Conservation (phyloP, 2,329 filamentous ascomycete genomes). For the Aphanocladium album region DNA sequence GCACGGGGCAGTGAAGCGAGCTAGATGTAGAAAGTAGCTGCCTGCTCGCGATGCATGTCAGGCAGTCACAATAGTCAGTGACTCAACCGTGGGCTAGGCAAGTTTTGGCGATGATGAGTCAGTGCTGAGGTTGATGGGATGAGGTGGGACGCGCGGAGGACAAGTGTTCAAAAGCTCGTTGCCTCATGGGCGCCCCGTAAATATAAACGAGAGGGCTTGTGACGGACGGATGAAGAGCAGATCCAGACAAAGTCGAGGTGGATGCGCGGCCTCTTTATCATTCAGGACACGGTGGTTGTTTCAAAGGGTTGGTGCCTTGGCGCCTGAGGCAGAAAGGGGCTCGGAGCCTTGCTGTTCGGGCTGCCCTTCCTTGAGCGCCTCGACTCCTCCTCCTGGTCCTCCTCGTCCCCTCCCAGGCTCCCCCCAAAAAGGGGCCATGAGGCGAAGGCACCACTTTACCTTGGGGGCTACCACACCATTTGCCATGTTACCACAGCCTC, state of each 20-base stretch:
- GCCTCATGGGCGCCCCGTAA: slow-evolving; percentile 11
- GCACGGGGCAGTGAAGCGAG: slow-evolving; percentile 18
- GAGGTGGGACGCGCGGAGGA: slow-evolving; percentile 18
- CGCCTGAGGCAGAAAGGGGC: slow-evolving; percentile 27
- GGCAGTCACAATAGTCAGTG: slow-evolving; percentile 11
- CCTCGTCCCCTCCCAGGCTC: background rate
- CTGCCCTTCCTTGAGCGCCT: background rate
- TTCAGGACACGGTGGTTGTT: slow-evolving; percentile 25
- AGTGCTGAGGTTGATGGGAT: slow-evolving; percentile 10
- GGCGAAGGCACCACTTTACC: slow-evolving; percentile 4
- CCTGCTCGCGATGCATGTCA: slow-evolving; percentile 14
- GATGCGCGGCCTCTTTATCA: slow-evolving; percentile 30
- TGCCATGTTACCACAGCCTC: slow-evolving; percentile 5
- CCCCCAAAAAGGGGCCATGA: background rate
- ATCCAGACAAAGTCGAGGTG: slow-evolving; percentile 16
- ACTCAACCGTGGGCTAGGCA: slow-evolving; percentile 9
- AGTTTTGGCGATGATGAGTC: slow-evolving; percentile 19
- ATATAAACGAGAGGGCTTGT: background rate
- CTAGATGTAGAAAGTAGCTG: background rate
- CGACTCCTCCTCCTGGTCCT: background rate
- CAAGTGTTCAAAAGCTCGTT: slow-evolving; percentile 23
- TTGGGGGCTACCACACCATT: slow-evolving; percentile 1
- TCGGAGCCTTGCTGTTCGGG: background rate
- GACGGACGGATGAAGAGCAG: background rate
- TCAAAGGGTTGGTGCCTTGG: background rate